A percentile compares a stretch with the other conserved stretches of the same genome.
Evolutionary conservation across 2,329 filamentous ascomycete species (phyloP).

Genomic region (Aspergillus ochraceus): DNA sequence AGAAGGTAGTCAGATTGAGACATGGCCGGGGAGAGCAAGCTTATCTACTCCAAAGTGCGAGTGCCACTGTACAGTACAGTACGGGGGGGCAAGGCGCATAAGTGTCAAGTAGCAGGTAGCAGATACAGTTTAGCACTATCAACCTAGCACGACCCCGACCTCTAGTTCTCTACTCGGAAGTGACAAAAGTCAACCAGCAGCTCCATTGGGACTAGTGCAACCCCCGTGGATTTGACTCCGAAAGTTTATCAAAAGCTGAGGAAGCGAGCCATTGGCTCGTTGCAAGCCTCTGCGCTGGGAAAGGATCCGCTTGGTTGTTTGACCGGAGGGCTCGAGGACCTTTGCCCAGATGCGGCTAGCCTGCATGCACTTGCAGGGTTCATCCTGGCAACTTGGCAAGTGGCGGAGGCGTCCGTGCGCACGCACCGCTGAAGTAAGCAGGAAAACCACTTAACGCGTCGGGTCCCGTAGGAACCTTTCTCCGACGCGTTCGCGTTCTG

Average conservation of each 20-base stretch:
- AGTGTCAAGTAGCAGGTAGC: neutral
- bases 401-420: neutral
- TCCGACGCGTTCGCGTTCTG: conserved; percentile 31
- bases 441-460: conserved; percentile 39
- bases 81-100: neutral
- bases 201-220: too few relatives aligned
- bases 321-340: conserved; percentile 13
- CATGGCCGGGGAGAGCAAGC: conserved; percentile 1
- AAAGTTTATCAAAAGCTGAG: conserved; percentile 9
- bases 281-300: conserved; percentile 4
- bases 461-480: conserved; percentile 13
- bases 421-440: conserved; percentile 6
- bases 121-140: neutral
- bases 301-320: conserved; percentile 19
- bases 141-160: conserved; percentile 2
- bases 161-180: too few relatives aligned
- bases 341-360: conserved; percentile 12
- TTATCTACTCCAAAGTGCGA: conserved; percentile 2
- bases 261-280: conserved; percentile 4
- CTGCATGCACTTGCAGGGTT: neutral
- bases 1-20: neutral
- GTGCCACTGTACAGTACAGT: neutral
- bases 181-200: too few relatives aligned
- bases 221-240: conserved; percentile 14
- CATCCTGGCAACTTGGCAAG: neutral